Evolutionary conservation across 495 filamentous ascomycete genomes (phyloP).

Genomic region (Podospora pseudopauciseta): DNA sequence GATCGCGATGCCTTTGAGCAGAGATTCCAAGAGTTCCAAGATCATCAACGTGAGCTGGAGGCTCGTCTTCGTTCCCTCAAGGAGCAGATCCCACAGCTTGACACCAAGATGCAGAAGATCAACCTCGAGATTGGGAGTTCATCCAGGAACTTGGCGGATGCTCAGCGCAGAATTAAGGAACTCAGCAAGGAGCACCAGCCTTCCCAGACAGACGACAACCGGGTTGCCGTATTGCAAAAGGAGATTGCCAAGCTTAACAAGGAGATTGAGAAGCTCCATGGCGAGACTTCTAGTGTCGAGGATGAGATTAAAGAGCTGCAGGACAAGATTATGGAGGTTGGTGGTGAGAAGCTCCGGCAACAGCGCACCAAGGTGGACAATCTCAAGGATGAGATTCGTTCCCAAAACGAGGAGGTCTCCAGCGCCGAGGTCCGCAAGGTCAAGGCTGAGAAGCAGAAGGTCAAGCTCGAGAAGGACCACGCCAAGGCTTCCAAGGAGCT

Average conservation of each 20-base stretch:
- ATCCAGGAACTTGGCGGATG: conserved; percentile 77
- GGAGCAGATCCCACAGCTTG: conserved; percentile 77
- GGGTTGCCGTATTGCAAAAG: conserved; percentile 65
- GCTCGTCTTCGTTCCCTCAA: conserved; percentile 64
- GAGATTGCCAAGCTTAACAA: conserved; percentile 69
- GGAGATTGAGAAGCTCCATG: conserved; percentile 74
- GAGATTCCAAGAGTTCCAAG: conserved; percentile 73
- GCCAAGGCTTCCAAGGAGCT: conserved; percentile 73
- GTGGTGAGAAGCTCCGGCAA: conserved; percentile 83
- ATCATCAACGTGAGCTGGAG: conserved; percentile 75
- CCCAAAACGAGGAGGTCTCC: conserved; percentile 75
- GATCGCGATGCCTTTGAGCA: conserved; percentile 83
- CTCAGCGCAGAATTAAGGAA: conserved; percentile 78
- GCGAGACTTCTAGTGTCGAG: conserved; percentile 80
- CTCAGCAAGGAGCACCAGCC: conserved; percentile 73
- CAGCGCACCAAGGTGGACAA: conserved; percentile 95
- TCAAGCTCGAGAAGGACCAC: conserved; percentile 79
- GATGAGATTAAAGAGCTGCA: conserved; percentile 87
- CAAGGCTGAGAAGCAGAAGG: conserved; percentile 88
- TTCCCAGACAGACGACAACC: conserved; percentile 71
- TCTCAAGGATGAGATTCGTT: conserved; percentile 78
- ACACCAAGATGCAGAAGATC: conserved; percentile 90
- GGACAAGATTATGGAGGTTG: conserved; percentile 96
- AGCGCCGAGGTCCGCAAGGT: conserved; percentile 77
- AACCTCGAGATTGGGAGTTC: conserved; percentile 84